Evolutionary conservation across 2,329 filamentous ascomycete genomes (phyloP), one percentile per base, ranked within the genome.

Genomic region (Stagonosporopsis cucurbitacearum): DNA sequence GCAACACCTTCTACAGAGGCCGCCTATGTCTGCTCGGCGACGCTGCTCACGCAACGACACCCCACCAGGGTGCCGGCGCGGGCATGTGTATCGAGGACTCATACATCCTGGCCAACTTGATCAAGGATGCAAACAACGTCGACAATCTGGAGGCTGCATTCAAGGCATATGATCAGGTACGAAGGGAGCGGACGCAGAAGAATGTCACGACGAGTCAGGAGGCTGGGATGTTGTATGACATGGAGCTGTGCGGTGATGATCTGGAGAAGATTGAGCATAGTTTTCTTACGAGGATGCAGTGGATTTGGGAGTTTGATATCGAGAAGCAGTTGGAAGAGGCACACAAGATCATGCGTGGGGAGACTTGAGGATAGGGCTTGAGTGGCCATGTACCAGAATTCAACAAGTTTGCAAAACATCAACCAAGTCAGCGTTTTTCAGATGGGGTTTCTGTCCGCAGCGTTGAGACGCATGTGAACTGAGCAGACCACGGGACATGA

Each of bases 51-150:
- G 83, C 84, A 0, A 73, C 77, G 0, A 81, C 80, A 0, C 84
- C 84, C 0, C 82, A 85, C 66, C 79, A 82, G 9, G 84, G 84
- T 3, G 79, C 82, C 0, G 84, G 84, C 6, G 84, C 84, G 1
- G 81, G 83, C 2, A 80, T 82, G 64, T 83, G 82, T 13, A 78
- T 86, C 50, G 84, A 86, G 66, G 84, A 86, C 57, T 79, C 78
- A 1, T 74, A 67, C 22, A 67, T 74, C 17, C 53, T 74, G n/a
- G 62, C 67, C 11, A 65, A 55, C 13, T 26, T 74, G 33, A 47
- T 73, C 43, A 71, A 71, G 40, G 71, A 73, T 9, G 68, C 61
- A 11, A 58, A 65, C 19, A 59, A 45, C 8, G 59, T 67, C 0
- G 58, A 69, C 1, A 70, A 68, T 23, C 5, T 78, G 71, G 68